Evolutionary conservation across 208 protist genomes (phyloP).

Genomic region (Crithidia sp.): DNA sequence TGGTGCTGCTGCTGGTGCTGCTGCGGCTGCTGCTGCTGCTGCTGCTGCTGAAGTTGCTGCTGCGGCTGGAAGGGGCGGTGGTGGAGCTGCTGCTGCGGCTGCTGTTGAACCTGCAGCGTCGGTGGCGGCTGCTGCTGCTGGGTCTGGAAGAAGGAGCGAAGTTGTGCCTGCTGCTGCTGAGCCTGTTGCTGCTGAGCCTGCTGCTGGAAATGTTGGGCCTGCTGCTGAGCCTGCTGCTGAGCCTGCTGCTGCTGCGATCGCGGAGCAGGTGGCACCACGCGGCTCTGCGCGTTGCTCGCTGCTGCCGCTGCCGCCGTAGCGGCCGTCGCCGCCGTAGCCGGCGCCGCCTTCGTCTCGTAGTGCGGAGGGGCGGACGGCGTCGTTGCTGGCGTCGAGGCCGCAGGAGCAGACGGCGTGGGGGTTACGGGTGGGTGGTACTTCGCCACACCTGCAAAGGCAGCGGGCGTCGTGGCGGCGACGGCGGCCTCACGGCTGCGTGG

Average conservation of each 20-base stretch:
- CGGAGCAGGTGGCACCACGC: constrained; percentile 32
- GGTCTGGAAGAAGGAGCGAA: constrained; percentile 2
- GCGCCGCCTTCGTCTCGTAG: constrained; percentile 15
- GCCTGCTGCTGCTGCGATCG: constrained; percentile 27
- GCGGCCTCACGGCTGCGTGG: constrained; percentile 17
- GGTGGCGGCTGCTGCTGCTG: constrained; percentile 9
- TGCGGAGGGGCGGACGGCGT: constrained; percentile 14
- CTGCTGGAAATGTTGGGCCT: not conserved
- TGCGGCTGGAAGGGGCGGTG: not conserved
- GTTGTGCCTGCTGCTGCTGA: constrained; percentile 2
- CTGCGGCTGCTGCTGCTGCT: not conserved
- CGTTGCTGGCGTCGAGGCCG: not conserved
- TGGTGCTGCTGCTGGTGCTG: not conserved
- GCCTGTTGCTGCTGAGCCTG: constrained; percentile 1
- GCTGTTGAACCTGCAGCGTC: constrained; percentile 4
- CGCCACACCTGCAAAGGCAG: not conserved
- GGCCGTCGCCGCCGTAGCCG: not conserved
- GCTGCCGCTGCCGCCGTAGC: not conserved
- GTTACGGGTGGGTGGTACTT: not conserved
- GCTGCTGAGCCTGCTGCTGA: constrained; percentile 2
- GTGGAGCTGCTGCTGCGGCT: not conserved
- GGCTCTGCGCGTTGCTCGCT: constrained; percentile 6
- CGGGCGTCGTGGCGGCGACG: not conserved
- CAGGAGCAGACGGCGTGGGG: not conserved
- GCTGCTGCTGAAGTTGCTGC: constrained; percentile 4